Percentiles rank a stretch among this genome's conserved stretches.
Conservation (phyloP, 495 filamentous ascomycete species). For the Penicillium psychrofluorescens region DNA sequence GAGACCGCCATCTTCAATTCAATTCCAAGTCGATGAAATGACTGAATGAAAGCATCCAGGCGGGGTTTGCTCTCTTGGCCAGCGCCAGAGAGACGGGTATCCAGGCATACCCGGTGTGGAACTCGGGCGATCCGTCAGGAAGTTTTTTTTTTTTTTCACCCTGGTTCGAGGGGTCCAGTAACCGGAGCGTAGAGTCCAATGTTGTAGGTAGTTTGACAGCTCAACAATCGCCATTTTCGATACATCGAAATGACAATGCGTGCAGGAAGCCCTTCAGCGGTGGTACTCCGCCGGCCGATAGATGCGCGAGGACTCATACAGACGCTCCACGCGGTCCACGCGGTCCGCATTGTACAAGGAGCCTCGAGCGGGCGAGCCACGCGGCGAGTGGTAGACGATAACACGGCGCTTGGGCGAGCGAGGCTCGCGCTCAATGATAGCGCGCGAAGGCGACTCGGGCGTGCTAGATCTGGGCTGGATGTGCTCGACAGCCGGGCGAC, state of each 20-base stretch:
- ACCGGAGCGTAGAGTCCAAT: no score
- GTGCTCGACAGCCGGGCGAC: conserved; percentile 15
- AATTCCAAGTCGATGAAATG: no score
- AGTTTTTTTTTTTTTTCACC: no score
- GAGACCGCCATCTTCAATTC: no score
- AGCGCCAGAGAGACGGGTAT: no score
- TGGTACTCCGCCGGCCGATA: conserved; percentile 23
- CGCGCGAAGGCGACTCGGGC: conserved; percentile 6
- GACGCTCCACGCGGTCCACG: conserved; percentile 31
- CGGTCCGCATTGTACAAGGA: conserved; percentile 34
- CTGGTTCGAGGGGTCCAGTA: no score
- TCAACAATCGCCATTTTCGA: no score
- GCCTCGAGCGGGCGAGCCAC: conserved; percentile 30
- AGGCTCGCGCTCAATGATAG: conserved; percentile 36
- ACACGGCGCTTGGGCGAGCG: conserved; percentile 18
- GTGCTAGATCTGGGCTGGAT: conserved; percentile 11
- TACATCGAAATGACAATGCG: background rate
- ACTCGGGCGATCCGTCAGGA: no score
- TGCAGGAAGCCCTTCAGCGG: conserved; percentile 15
- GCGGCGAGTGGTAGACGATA: conserved; percentile 30
- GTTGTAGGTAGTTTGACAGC: no score
- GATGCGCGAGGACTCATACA: conserved; percentile 22
- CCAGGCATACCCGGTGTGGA: no score
- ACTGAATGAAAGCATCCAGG: no score
- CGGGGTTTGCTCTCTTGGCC: no score